Conservation (phyloP, 306 rosid species). For the Medicago lupulina region DNA sequence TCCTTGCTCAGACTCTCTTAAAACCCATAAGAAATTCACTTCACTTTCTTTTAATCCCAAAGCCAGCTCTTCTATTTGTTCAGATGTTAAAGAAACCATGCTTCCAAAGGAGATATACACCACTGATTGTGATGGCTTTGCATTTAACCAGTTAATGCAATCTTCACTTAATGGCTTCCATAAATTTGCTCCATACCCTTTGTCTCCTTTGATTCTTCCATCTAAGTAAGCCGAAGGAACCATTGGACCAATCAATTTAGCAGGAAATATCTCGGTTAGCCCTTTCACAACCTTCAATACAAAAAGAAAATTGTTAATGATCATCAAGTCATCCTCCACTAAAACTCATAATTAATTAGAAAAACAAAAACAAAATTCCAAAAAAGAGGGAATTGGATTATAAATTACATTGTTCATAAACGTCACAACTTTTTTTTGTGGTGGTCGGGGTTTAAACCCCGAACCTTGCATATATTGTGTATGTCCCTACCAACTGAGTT, state of each 20-base stretch:
- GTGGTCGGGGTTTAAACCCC: no score
- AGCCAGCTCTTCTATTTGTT: constrained; percentile 51
- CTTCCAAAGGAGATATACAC: constrained; percentile 60
- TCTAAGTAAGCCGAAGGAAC: constrained; percentile 59
- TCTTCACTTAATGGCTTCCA: constrained; percentile 56
- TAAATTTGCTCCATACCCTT: constrained; percentile 58
- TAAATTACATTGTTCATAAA: no score
- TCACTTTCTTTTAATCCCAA: constrained; percentile 51
- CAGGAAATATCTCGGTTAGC: constrained; percentile 47
- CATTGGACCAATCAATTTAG: constrained; percentile 61
- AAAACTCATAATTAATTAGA: constrained; percentile 6
- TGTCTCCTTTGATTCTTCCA: constrained; percentile 55
- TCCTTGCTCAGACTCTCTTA: constrained; percentile 50
- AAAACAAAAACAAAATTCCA: no score
- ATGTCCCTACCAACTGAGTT: no score
- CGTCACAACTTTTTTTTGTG: no score
- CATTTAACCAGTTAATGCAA: constrained; percentile 52
- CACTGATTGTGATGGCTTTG: constrained; percentile 50
- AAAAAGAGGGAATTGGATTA: no score
- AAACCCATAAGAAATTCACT: constrained; percentile 52
- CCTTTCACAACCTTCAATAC: constrained; percentile 39
- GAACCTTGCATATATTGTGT: no score
- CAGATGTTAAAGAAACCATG: constrained; percentile 53
- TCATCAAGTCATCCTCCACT: constrained; percentile 4
- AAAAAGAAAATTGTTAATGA: not conserved